Evolutionary conservation across 441 rosid species (phyloP), one percentile per base, ranked within the genome.

Genomic region (Aleurites moluccanus): DNA sequence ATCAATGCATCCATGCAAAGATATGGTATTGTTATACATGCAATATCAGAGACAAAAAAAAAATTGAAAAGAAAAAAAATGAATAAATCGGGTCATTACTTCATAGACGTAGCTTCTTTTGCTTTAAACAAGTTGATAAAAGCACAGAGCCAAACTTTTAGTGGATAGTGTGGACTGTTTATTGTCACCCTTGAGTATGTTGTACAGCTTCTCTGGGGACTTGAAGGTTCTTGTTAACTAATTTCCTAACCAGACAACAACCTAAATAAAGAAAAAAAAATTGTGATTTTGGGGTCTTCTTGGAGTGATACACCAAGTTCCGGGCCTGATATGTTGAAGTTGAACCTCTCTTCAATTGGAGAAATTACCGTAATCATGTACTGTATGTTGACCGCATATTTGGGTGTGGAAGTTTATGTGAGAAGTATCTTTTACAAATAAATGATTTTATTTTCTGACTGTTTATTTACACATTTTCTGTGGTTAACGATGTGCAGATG

Each of bases 401-500:
- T 38, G 6, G 35, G 42, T 7, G 18, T 30, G 21, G 15, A 28
- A 15, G 65, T 33, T 28, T 25, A 10, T 64, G 0, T 30, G 10
- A 38, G 13, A 69, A 55, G 7, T 53, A 20, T 33, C 28, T 35
- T 38, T 25, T 27, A 13, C 50, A 59, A 3, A 21, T 50, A n/a
- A 6, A 6, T 30, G 33, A 7, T n/a, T 16, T 11, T 3, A 6
- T 42, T 23, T n/a, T 27, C n/a, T 40, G 25, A n/a, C n/a, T 6
- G 2, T 27, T 47, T 53, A 9, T 27, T 57, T 1, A 20, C 16
- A 21, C 18, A n/a, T n/a, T n/a, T n/a, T n/a, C n/a, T n/a, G 16
- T 72, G 27, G 27, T 20, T 16, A 4, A 18, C 11, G 44, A 5
- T 28, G 14, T 25, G 71, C 77, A 55, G 77, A 74, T 65, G 70